Evolutionary conservation across 1,284 basidiomycete genomes (phyloP).

Genomic region (Puccinia novopanici): DNA sequence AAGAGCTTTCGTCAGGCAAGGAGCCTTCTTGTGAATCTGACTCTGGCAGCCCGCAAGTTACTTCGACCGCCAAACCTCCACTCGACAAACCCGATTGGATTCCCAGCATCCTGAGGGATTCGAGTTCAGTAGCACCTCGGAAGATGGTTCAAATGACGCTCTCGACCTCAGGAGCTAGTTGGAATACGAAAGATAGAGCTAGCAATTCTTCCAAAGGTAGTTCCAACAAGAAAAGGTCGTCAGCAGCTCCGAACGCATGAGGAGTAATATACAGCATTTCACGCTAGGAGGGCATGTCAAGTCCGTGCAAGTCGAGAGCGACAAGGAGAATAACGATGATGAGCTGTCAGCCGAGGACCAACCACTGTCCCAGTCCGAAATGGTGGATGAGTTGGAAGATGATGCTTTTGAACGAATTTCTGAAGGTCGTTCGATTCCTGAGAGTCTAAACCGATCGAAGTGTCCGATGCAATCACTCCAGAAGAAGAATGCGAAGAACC

Average conservation of each 20-base stretch:
- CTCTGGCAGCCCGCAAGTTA: background rate
- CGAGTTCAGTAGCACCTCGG: background rate
- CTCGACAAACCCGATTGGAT: slow-evolving; percentile 36
- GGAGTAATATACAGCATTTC: slow-evolving; percentile 22
- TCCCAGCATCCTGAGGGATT: slow-evolving; percentile 32
- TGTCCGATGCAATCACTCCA: background rate
- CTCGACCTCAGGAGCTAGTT: slow-evolving; percentile 47
- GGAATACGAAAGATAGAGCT: slow-evolving; percentile 26
- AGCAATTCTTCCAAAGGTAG: background rate
- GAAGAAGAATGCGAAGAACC: slow-evolving; percentile 4
- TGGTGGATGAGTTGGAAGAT: slow-evolving; percentile 5
- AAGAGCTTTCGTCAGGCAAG: background rate
- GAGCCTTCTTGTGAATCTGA: background rate
- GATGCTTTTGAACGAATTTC: background rate
- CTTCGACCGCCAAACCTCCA: background rate
- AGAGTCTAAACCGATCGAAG: background rate
- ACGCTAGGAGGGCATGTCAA: slow-evolving; percentile 16
- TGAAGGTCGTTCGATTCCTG: background rate
- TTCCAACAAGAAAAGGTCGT: slow-evolving; percentile 25
- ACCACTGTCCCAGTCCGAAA: slow-evolving; percentile 7
- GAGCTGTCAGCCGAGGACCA: slow-evolving; percentile 1
- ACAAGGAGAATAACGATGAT: slow-evolving; percentile 32
- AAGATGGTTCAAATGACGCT: slow-evolving; percentile 43
- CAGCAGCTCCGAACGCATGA: slow-evolving; percentile 36
- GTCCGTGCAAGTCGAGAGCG: background rate